Conservation (phyloP, 768 basidiomycete species). For the Pholiota molesta region DNA sequence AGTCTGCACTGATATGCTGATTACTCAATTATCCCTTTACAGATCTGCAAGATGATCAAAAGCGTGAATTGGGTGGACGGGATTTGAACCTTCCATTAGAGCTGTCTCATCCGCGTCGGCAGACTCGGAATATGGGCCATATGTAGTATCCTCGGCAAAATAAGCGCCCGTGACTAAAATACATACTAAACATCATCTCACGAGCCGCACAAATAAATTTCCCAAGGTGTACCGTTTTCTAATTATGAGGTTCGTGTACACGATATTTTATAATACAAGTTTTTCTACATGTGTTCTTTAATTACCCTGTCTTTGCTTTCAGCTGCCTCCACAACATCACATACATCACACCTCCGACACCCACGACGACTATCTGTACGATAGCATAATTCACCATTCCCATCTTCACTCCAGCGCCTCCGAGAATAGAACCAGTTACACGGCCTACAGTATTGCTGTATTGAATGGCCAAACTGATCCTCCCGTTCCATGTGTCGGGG, state of each 20-base stretch:
- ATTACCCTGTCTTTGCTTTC: conserved; percentile 65
- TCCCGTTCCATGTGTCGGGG: conserved; percentile 61
- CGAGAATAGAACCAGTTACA: conserved; percentile 68
- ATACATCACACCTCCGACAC: conserved; percentile 58
- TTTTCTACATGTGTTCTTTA: too few relatives aligned
- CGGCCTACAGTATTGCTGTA: conserved; percentile 70
- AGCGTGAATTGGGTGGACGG: not conserved
- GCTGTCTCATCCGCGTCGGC: not conserved
- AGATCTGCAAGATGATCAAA: conserved; percentile 1
- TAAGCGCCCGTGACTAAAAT: not conserved
- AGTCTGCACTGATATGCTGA: not conserved
- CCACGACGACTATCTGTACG: conserved; percentile 62
- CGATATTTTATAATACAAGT: too few relatives aligned
- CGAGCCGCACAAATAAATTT: too few relatives aligned
- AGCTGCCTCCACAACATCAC: conserved; percentile 60
- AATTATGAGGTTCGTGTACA: too few relatives aligned
- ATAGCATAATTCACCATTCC: conserved; percentile 66
- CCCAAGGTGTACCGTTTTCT: too few relatives aligned
- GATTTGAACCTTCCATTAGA: not conserved
- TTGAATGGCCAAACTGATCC: conserved; percentile 61
- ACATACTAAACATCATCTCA: too few relatives aligned
- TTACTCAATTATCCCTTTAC: not conserved
- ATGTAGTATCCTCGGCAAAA: not conserved
- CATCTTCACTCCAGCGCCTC: conserved; percentile 61
- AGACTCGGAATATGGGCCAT: not conserved